Percentiles rank a stretch among this genome's conserved stretches.
Evolutionary conservation across 345 rosid species (phyloP).

Genomic region (Brassica rapa): DNA sequence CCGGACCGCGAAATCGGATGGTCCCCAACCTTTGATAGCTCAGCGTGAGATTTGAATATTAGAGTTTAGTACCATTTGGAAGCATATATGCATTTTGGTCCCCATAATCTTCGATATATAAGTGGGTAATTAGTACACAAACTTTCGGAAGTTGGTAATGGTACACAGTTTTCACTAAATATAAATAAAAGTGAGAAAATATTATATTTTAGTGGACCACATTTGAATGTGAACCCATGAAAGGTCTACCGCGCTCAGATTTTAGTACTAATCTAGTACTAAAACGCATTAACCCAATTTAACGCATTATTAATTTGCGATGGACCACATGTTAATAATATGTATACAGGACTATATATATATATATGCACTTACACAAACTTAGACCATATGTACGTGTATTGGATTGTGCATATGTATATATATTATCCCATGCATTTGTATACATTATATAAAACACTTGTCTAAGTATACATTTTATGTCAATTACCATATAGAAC

Average conservation of each 20-base stretch:
- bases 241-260: conserved; percentile 36
- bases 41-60: conserved; percentile 44
- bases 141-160: conserved; percentile 22
- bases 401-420: not conserved
- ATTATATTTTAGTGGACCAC: conserved; percentile 23
- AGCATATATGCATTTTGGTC: conserved; percentile 39
- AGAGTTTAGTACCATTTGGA: conserved; percentile 43
- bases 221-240: conserved; percentile 34
- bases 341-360: no score
- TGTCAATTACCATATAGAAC: not conserved
- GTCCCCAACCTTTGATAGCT: conserved; percentile 35
- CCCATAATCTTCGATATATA: conserved; percentile 32
- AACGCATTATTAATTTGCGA: not conserved
- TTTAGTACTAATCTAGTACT: conserved; percentile 35
- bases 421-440: not conserved
- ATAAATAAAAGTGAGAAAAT: conserved; percentile 12
- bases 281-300: conserved; percentile 26
- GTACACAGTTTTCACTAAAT: conserved; percentile 26
- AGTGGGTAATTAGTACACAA: conserved; percentile 32
- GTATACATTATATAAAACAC: not conserved
- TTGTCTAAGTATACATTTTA: not conserved
- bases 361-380: not conserved
- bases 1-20: conserved; percentile 32
- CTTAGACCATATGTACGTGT: not conserved
- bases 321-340: conserved; percentile 19